phyloP scores from a whole-genome alignment of 495 filamentous ascomycete genomes.

The Bathelium albidoporum region DNA sequence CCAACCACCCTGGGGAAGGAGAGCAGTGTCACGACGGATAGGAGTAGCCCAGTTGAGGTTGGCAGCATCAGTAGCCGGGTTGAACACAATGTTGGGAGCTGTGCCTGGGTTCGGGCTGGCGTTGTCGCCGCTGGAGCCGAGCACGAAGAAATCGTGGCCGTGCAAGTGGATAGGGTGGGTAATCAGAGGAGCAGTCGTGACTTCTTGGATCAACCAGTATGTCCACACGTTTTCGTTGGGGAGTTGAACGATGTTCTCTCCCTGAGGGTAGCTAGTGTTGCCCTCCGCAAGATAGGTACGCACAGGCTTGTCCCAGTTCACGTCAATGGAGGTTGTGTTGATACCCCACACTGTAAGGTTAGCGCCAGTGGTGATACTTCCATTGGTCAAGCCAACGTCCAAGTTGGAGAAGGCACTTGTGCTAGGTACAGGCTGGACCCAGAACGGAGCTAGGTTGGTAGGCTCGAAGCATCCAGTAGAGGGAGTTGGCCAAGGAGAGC shows the following conservation, averaged over 20 bases:
- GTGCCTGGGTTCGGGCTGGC: conserved; percentile 18
- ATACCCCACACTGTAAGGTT: conserved; percentile 28
- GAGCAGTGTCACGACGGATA: conserved; percentile 28
- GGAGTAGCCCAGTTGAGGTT: conserved; percentile 25
- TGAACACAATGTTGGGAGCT: conserved; percentile 15
- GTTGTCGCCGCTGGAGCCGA: conserved; percentile 21
- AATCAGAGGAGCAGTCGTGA: conserved; percentile 9
- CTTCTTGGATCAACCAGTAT: conserved; percentile 30
- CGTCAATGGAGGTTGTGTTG: conserved; percentile 20
- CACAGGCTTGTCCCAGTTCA: conserved; percentile 24
- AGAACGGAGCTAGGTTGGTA: conserved; percentile 21
- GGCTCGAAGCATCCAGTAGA: conserved; percentile 24
- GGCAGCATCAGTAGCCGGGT: conserved; percentile 9
- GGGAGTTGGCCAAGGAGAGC: conserved; percentile 9
- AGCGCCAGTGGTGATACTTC: conserved; percentile 14
- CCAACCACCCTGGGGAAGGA: conserved; percentile 26
- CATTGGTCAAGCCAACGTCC: conserved; percentile 10
- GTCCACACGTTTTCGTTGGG: conserved; percentile 22
- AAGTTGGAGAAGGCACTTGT: not conserved
- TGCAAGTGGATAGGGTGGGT: conserved; percentile 36
- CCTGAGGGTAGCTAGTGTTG: conserved; percentile 20
- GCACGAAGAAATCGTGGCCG: conserved; percentile 34
- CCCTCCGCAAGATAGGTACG: conserved; percentile 14
- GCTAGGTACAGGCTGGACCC: conserved; percentile 13
- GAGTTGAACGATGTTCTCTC: conserved; percentile 21